Percentiles rank a stretch among this genome's conserved stretches.
Conservation (phyloP, 495 filamentous ascomycete genomes). For the Neurospora africana region DNA sequence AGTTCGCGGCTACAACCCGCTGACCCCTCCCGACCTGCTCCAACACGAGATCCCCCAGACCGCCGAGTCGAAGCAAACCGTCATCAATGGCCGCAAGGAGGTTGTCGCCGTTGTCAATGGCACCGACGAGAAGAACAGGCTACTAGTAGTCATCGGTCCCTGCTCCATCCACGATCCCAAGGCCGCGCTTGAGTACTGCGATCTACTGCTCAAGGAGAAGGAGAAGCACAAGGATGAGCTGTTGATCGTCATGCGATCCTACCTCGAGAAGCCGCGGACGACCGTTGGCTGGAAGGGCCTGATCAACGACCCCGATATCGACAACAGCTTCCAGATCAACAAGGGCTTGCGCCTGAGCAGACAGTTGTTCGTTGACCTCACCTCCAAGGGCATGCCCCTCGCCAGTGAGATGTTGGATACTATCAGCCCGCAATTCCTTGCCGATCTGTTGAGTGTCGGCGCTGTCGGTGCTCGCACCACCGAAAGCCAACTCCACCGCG, state of each 20-base stretch:
- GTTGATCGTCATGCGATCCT: slow-evolving; percentile 93
- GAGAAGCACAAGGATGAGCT: slow-evolving; percentile 85
- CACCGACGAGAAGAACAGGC: slow-evolving; percentile 59
- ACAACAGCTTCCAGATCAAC: slow-evolving; percentile 98
- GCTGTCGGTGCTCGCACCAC: slow-evolving; percentile 94
- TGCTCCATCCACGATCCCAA: slow-evolving; percentile 96
- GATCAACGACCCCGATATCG: slow-evolving; percentile 98
- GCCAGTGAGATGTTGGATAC: slow-evolving; percentile 98
- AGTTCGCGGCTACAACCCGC: slow-evolving; percentile 88
- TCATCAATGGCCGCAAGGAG: slow-evolving; percentile 71
- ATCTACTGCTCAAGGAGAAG: slow-evolving; percentile 68
- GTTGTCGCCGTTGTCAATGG: slow-evolving; percentile 71
- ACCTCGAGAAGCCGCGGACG: slow-evolving; percentile 97
- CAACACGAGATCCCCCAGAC: slow-evolving; percentile 90
- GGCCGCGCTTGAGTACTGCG: slow-evolving; percentile 89
- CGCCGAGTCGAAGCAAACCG: slow-evolving; percentile 63
- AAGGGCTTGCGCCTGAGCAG: slow-evolving; percentile 82
- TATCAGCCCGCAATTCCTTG: slow-evolving; percentile 94
- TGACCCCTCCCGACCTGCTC: slow-evolving; percentile 87
- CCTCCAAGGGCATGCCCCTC: slow-evolving; percentile 91
- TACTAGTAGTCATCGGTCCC: slow-evolving; percentile 89
- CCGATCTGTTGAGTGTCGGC: slow-evolving; percentile 85
- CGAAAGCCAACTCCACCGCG: slow-evolving; percentile 89
- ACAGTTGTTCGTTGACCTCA: slow-evolving; percentile 91
- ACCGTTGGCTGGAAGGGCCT: slow-evolving; percentile 99